Base-by-base conservation (phyloP, 441 rosid species). In the Populus hybrid region DNA sequence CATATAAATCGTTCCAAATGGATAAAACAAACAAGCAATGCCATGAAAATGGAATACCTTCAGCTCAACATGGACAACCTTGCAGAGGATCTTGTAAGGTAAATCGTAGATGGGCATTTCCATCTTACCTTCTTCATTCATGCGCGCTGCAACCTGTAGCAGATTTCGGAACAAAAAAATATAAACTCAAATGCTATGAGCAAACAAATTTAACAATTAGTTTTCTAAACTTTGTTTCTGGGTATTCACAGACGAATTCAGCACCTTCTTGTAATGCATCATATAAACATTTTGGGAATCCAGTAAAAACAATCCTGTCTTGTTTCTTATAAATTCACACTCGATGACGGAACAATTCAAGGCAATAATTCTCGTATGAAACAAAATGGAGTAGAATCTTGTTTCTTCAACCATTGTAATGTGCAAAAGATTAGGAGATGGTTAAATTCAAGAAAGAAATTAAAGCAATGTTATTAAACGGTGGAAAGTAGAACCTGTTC, bases 71-170 rank as follows among this genome's bases (percentile, higher is more conserved):
- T 68, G 4, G 50, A 85, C 50, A 74, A 86, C 94, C 69, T 78
- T 77, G 81, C 93, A 91, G 67, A 83, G 85, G 45, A 89, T 82
- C 78, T 78, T 87, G 4, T 84, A 74, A 73, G 92, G 89, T 64
- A 91, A 31, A 68, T 87, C 81, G 77, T 89, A 89, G 40, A 77
- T 36, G 21, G 90, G 94, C 91, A 87, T 79, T 78, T 88, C 89
- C 68, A 38, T 42, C 31, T 45, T 40, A 63, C 79, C 84, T n/a
- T 81, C 88, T 65, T 74, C 78, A 23, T 82, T 71, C 29, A 76
- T 69, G 76, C 73, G 84, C 61, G 81, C 82, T 82, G 88, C 85
- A 23, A 86, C 83, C 93, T 90, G 75, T 29, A 75, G 28, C 42
- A 79, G 73, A 68, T 72, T 53, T 23, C 24, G 28, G 56, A 42